Evolutionary conservation across 2,329 filamentous ascomycete genomes (phyloP), one percentile per base, ranked within the genome.

Genomic region (Ophiostoma himal-ulmi): DNA sequence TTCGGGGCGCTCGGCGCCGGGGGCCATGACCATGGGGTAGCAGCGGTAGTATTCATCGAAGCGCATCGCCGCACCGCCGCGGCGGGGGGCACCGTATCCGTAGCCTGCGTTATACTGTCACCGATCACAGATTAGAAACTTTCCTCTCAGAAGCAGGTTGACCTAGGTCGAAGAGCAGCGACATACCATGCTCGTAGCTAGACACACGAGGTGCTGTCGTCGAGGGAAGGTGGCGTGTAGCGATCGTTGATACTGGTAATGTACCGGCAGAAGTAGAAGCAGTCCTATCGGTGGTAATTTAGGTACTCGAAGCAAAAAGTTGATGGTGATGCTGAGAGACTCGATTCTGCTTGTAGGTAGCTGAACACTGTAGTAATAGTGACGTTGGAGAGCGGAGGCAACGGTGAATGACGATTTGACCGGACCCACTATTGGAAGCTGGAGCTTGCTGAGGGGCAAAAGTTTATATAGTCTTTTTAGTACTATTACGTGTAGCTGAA

Each of bases 21-120:
- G 93, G 73, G 96, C 88, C 94, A 99, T 98, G 76, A 90, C 89
- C 76, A 97, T 87, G 62, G 95, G 95, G 78, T 98, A 99, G 83
- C 94, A 97, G 77, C 95, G 90, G 82, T 97, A 98, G 83, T 97
- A 98, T 81, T 99, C 95, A 80, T 99, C 94, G 82, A 99, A 99
- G 72, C 94, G 92, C 76, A 93, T 91, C 69, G 83, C 75, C 81
- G 84, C 76, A 79, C 83, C 79, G 69, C 83, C 80, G 71, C 85
- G 77, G 36, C 80, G 79, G n/a, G 60, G 71, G 10, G 67, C 62
- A n/a, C 72, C 67, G 34, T 70, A 70, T 44, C 70, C 73, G 17
- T 64, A 74, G 67, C 70, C 69, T 37, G 69, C 2, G 20, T 13
- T 22, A 62, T 62, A 68, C 69, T 72, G 65, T 30, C 52, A 10